Evolutionary conservation across 2,329 filamentous ascomycete species (phyloP).

Genomic region (Cladosporium phlei): DNA sequence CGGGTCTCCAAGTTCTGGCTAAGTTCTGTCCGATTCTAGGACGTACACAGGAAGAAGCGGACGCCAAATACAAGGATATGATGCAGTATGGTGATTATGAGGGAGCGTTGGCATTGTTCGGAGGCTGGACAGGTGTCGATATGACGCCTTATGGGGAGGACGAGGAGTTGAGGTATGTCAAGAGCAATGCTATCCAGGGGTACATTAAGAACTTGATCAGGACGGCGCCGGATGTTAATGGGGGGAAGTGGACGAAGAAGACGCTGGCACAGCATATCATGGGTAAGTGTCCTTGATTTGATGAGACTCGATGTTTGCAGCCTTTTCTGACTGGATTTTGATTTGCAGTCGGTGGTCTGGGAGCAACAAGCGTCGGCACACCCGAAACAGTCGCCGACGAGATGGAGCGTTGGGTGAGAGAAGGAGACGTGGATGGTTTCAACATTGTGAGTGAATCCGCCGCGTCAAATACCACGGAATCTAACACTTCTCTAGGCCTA

Average conservation of each 20-base stretch:
- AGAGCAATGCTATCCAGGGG: slow-evolving; percentile 56
- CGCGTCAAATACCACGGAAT: not conserved
- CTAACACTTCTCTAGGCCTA: slow-evolving; percentile 45
- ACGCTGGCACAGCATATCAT: slow-evolving; percentile 64
- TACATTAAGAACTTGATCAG: slow-evolving; percentile 53
- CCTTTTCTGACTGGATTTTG: not conserved
- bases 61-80: slow-evolving; percentile 59
- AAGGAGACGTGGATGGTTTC: slow-evolving; percentile 70
- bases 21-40: slow-evolving; percentile 63
- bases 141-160: slow-evolving; percentile 57
- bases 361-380: slow-evolving; percentile 61
- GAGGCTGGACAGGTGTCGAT: slow-evolving; percentile 69
- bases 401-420: slow-evolving; percentile 62
- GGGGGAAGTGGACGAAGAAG: slow-evolving; percentile 64
- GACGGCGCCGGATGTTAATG: slow-evolving; percentile 52
- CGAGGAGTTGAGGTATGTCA: slow-evolving; percentile 58
- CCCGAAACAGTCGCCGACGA: slow-evolving; percentile 61
- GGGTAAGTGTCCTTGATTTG: slow-evolving; percentile 1
- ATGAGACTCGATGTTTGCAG: not conserved
- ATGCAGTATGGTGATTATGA: slow-evolving; percentile 58
- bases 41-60: slow-evolving; percentile 60
- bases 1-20: slow-evolving; percentile 63
- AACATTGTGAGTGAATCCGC: slow-evolving; percentile 55
- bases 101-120: slow-evolving; percentile 65
- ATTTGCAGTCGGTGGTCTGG: slow-evolving; percentile 57